Base-by-base conservation (phyloP, 768 basidiomycete genomes). In the Trametes cubensis region DNA sequence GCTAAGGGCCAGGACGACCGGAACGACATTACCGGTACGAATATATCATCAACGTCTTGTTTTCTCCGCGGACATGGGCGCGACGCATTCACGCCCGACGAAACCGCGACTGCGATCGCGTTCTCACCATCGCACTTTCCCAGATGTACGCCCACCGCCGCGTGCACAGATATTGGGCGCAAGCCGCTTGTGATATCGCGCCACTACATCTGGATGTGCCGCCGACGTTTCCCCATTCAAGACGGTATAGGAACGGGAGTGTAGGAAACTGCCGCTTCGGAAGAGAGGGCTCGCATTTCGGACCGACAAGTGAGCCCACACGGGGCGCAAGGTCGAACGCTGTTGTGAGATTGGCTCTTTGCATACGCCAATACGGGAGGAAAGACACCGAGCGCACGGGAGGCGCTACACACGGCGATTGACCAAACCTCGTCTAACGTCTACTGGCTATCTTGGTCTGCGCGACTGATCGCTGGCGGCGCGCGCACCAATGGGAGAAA, bases 221-320 rank as follows among this genome's bases (percentile, higher is more conserved):
- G 14, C 56, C 57, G 57, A 58, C 57, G 28, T 50, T 58, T 58
- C 48, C 39, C 57, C 57, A 18, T 50, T 25, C 15, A 13, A 39
- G 23, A 42, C 10, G 25, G 18, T 34, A 21, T 39, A 4, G n/a
- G 34, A 30, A 45, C 56, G 38, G 4, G 38, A 17, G 57, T 48
- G 57, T 41, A 58, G 47, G 57, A 50, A 49, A 40, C 2, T 18
- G 23, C 38, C 28, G 23, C 8, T 11, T 39, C 15, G 38, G 21
- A 6, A 21, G 23, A 17, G 17, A 2, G 30, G 21, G 21, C 18
- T 34, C 57, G 48, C 47, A 28, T 4, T 0, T 42, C 57, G 48
- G 57, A 40, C 57, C 48, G 47, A n/a, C 15, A 1, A 20, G 45
- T 45, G 55, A 46, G 55, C 44, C 38, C 10, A 20, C 8, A 40